Percentiles rank a stretch among this genome's conserved stretches.
Conservation (phyloP, 2,329 filamentous ascomycete genomes). For the Xylariaceae sp. region DNA sequence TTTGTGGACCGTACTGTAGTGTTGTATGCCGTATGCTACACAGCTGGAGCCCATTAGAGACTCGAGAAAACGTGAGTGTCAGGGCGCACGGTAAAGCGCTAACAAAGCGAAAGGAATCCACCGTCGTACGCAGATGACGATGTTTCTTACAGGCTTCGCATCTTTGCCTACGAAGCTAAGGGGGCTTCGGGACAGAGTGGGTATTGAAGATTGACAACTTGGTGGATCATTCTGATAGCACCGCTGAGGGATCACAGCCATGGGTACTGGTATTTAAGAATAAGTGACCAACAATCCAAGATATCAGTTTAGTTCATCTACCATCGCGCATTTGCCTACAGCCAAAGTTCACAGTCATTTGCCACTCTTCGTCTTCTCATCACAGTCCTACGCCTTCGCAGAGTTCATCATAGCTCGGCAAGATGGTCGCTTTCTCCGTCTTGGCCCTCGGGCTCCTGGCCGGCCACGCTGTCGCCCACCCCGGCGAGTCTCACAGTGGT, state of each 20-base stretch:
- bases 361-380: background rate
- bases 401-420: slow-evolving; percentile 6
- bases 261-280: slow-evolving; percentile 4
- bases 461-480: slow-evolving; percentile 41
- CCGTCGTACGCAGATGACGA: slow-evolving; percentile 20
- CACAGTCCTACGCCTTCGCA: background rate
- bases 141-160: slow-evolving; percentile 7
- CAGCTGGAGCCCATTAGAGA: slow-evolving; percentile 1
- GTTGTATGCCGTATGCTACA: no score
- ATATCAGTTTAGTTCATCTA: background rate
- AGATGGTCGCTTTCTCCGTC: slow-evolving; percentile 36
- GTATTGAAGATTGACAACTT: background rate
- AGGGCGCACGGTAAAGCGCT: background rate
- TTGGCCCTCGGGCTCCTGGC: slow-evolving; percentile 33
- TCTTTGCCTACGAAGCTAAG: background rate
- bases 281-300: background rate
- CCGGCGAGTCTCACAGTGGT: slow-evolving; percentile 42
- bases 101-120: background rate
- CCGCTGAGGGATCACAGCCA: background rate
- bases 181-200: no score
- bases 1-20: no score
- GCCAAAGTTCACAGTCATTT: background rate
- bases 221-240: background rate
- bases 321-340: background rate
- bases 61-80: background rate